Base-by-base conservation (phyloP, 805 yeast species). In the Komagataella pastoris region DNA sequence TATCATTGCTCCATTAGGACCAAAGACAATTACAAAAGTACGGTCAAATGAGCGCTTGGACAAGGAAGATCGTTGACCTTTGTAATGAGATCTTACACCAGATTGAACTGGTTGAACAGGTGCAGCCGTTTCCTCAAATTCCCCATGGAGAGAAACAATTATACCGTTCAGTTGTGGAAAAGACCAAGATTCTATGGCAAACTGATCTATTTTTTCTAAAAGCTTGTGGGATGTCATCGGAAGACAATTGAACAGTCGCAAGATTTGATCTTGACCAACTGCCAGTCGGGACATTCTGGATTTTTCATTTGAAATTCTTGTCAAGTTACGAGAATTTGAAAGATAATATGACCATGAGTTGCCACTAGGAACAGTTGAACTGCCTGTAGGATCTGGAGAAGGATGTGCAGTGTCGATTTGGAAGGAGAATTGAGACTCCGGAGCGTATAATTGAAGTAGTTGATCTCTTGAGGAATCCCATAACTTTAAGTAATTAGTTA, bases 401-500 rank as follows among this genome's bases (percentile, higher is more conserved):
- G 50, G 55, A 53, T 21, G 57, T 45, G 40, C 69, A 1, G 87
- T 71, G 66, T 88, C 95, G 19, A 83, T 80, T 54, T 86, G 84
- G 51, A 85, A 63, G 0, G 97, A 89, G 59, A 93, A 91, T 61
- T 85, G 87, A 0, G 97, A 88, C 59, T 83, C 85, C 49, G 78
- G 77, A 50, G 93, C 88, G 63, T 93, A 93, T 30, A 93, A 70
- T 47, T 76, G 74, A 64, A 84, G 63, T 49, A 93, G 70, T 52
- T 83, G 90, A 7, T 73, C 60, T 54, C 99, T 71, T 61, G 86
- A 81, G 5, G 75, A 59, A 68, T 93, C 99, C 95, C 96, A 93
- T 49, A 84, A 68, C 51, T 81, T 80, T 53, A 86, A 70, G 65
- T 77, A 93, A 57, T 86, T 84, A 24, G 88, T 66, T 6, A 90